These are phyloP conservation scores for Neonectria punicea DNA, from an alignment of 2,329 filamentous ascomycete genomes.

Conservation along the genomic window DNA sequence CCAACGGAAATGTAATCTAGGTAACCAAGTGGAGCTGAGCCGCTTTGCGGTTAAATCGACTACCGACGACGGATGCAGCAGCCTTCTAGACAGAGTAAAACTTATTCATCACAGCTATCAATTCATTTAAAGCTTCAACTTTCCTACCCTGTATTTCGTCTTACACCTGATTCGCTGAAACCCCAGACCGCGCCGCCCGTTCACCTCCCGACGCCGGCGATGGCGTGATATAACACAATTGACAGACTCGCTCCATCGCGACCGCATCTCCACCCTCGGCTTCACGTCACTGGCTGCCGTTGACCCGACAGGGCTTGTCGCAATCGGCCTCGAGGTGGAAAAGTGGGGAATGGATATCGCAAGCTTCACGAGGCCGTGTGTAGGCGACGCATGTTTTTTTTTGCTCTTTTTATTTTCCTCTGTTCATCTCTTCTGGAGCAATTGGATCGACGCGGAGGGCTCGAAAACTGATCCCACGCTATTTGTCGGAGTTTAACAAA, in stretches of 20 bases:
- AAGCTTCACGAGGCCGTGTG: not conserved
- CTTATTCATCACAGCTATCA: not conserved
- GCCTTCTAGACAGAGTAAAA: too few relatives aligned
- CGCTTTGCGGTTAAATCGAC: too few relatives aligned
- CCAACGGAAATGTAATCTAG: too few relatives aligned
- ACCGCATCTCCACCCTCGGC: not conserved
- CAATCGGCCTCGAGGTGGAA: not conserved
- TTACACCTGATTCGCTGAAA: not conserved
- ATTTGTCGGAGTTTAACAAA: not conserved
- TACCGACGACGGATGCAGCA: too few relatives aligned
- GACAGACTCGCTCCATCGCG: not conserved
- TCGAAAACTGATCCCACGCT: not conserved
- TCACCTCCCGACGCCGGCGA: constrained; percentile 16
- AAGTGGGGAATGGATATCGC: constrained; percentile 4
- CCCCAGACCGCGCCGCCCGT: not conserved
- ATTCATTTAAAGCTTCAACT: not conserved
- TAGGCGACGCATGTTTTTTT: not conserved
- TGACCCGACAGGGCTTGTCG: constrained; percentile 6
- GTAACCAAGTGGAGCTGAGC: too few relatives aligned
- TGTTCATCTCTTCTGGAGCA: not conserved
- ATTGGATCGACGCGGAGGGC: not conserved
- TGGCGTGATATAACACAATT: constrained; percentile 23
- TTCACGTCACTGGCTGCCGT: constrained; percentile 14
- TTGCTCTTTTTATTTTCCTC: not conserved
- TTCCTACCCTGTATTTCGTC: not conserved